A percentile compares a stretch with the other conserved stretches of the same genome.
These are phyloP conservation scores for Magnaporthiopsis incrustans DNA, from an alignment of 2,329 filamentous ascomycete genomes.

Conservation along the genomic window DNA sequence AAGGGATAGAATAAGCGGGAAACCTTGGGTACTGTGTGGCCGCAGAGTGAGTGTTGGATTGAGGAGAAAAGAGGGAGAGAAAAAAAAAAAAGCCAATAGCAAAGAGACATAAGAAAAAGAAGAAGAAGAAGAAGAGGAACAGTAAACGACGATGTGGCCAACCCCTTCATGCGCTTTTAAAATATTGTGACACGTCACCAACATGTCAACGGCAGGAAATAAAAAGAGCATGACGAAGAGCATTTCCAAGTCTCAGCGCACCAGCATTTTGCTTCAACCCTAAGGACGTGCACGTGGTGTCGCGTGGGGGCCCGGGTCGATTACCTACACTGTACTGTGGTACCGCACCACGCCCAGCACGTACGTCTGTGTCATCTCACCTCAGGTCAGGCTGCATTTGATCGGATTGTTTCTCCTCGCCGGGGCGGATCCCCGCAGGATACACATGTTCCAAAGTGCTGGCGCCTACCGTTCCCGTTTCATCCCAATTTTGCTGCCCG, in stretches of 20 bases:
- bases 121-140: too few species aligned
- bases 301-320: neutral
- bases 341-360: neutral
- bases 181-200: too few species aligned
- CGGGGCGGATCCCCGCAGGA: conserved; percentile 5
- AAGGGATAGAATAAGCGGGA: too few species aligned
- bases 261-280: too few species aligned
- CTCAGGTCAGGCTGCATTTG: conserved; percentile 4
- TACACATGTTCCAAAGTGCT: conserved; percentile 1
- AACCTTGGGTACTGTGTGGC: too few species aligned
- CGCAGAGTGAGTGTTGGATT: too few species aligned
- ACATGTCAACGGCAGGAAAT: too few species aligned
- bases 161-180: too few species aligned
- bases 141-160: too few species aligned
- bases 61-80: too few species aligned
- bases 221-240: neutral
- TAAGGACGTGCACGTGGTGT: neutral
- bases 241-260: neutral
- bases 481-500: conserved; percentile 11
- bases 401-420: conserved; percentile 5
- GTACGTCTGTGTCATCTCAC: conserved; percentile 7
- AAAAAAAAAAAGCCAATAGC: too few species aligned
- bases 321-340: neutral
- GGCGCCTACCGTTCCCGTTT: conserved; percentile 9
- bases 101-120: too few species aligned